phyloP scores from a whole-genome alignment of 352 stramenopile species.

The Phytophthora capsici region DNA sequence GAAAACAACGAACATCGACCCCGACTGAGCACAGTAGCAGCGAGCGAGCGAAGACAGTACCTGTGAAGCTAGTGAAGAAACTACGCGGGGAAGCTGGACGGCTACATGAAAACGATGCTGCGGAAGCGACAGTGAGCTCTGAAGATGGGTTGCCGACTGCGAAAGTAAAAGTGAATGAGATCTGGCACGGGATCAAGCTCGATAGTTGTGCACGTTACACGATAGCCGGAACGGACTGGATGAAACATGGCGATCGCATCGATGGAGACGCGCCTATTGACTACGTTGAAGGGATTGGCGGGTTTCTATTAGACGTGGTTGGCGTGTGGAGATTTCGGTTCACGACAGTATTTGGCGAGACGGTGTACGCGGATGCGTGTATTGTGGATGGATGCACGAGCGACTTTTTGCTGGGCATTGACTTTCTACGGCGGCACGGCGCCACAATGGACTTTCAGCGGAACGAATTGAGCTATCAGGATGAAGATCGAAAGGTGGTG shows the following conservation, averaged over 20 bases:
- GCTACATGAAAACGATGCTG: too few species aligned
- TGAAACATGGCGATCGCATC: background rate
- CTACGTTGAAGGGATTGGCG: background rate
- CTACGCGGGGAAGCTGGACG: too few species aligned
- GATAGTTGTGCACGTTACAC: too few species aligned
- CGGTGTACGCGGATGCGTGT: background rate
- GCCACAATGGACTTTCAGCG: background rate
- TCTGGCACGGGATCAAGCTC: background rate
- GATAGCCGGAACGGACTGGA: conserved; percentile 3
- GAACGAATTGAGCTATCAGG: background rate
- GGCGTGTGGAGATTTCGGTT: background rate
- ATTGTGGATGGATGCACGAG: background rate
- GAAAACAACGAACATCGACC: too few species aligned
- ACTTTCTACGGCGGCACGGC: background rate
- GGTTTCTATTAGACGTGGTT: background rate
- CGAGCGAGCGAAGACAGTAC: too few species aligned
- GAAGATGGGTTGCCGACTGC: too few species aligned
- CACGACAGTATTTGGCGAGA: background rate
- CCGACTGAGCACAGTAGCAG: too few species aligned
- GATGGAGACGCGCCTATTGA: background rate
- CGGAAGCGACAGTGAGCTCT: too few species aligned
- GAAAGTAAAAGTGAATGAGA: background rate
- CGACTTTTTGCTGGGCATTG: background rate
- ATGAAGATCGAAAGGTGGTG: background rate
- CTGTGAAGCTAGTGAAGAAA: too few species aligned